Conservation (phyloP, 2,329 filamentous ascomycete species). For the Parafenestella ontariensis region DNA sequence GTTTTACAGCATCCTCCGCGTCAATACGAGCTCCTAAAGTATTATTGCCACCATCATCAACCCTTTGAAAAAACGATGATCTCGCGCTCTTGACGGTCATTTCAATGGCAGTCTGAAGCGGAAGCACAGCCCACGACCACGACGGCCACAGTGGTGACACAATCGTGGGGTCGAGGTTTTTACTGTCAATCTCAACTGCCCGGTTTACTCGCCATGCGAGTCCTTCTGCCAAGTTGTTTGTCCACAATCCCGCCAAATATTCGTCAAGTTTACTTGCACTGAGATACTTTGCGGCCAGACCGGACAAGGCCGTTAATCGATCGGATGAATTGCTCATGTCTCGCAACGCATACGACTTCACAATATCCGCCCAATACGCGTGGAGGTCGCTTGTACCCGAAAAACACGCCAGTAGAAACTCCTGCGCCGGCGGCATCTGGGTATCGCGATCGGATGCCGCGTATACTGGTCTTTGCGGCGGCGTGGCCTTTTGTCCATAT, state of each 20-base stretch:
- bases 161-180: not conserved
- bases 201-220: constrained; percentile 7
- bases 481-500: constrained; percentile 1
- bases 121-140: constrained; percentile 16
- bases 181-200: not conserved
- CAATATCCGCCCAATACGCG: constrained; percentile 10
- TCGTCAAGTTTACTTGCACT: constrained; percentile 7
- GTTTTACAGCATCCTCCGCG: constrained; percentile 1
- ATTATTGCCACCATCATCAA: not conserved
- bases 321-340: constrained; percentile 4
- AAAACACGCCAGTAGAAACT: constrained; percentile 7
- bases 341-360: constrained; percentile 12
- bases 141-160: constrained; percentile 4
- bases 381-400: constrained; percentile 3
- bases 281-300: constrained; percentile 13
- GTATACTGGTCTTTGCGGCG: constrained; percentile 5
- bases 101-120: constrained; percentile 9
- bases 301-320: constrained; percentile 12
- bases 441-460: constrained; percentile 3
- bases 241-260: constrained; percentile 14
- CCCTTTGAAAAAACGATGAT: not conserved
- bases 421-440: constrained; percentile 8
- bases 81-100: constrained; percentile 1
- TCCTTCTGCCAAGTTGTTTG: constrained; percentile 6
- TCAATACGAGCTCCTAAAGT: not conserved